A percentile compares a stretch with the other conserved stretches of the same genome.
Evolutionary conservation across 495 filamentous ascomycete species (phyloP).

Genomic region (Penicillium turbatum): DNA sequence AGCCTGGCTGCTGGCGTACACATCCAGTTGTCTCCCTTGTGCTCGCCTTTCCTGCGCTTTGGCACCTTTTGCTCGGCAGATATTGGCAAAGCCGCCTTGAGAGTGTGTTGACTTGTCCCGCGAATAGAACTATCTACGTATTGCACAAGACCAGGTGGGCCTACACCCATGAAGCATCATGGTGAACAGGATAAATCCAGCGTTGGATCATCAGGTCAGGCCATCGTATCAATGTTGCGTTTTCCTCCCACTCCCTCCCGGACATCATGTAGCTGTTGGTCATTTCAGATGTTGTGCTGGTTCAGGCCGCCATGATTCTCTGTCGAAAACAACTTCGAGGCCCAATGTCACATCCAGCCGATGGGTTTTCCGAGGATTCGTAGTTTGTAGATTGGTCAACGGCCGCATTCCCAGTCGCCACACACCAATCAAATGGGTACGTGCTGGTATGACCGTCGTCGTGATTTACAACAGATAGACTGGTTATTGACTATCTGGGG

Average conservation of each 20-base stretch:
- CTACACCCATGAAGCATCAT: background rate
- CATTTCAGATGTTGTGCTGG: background rate
- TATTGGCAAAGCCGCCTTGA: conserved; percentile 7
- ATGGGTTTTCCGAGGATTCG: background rate
- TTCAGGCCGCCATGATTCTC: background rate
- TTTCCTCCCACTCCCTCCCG: background rate
- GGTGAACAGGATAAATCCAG: background rate
- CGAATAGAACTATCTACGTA: conserved; percentile 28
- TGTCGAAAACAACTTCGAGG: background rate
- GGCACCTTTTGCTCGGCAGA: conserved; percentile 3
- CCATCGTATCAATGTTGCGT: background rate
- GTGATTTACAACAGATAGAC: conserved; percentile 19
- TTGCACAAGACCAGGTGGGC: conserved; percentile 21
- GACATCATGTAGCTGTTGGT: background rate
- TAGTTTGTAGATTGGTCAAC: background rate
- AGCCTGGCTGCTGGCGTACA: background rate
- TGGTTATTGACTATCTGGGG: background rate
- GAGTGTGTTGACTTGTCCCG: conserved; percentile 2
- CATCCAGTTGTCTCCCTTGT: background rate
- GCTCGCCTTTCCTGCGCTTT: background rate
- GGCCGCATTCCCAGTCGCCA: background rate
- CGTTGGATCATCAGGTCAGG: background rate
- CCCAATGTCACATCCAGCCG: background rate
- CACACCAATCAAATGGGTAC: background rate
- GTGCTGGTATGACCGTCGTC: background rate